These are phyloP conservation scores for Saccharum spontaneum DNA, from an alignment of 176 grass and related monocot genomes.

Conservation along the genomic window DNA sequence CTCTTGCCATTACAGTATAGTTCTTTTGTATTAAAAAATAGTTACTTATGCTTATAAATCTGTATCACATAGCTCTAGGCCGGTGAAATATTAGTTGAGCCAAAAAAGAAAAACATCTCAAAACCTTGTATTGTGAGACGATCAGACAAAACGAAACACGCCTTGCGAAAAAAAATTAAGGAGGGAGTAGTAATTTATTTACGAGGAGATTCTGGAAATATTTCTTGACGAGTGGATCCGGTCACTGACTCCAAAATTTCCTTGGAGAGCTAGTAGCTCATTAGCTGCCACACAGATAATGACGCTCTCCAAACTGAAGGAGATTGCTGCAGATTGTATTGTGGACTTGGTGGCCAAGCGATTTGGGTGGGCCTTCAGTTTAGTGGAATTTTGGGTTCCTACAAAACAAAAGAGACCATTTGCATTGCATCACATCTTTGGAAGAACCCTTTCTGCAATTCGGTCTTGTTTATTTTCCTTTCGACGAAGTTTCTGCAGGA, in stretches of 20 bases:
- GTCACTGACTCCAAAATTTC: background rate
- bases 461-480: background rate
- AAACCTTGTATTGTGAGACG: background rate
- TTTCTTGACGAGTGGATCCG: background rate
- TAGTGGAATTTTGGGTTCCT: background rate
- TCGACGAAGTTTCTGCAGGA: too few relatives aligned
- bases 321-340: background rate
- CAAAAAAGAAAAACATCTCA: background rate
- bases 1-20: too few relatives aligned
- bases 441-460: background rate
- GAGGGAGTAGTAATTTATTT: background rate
- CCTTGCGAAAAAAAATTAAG: background rate
- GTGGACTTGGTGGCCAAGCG: background rate
- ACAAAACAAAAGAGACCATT: background rate
- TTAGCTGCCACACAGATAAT: background rate
- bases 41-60: too few relatives aligned
- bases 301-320: background rate
- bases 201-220: background rate
- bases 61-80: too few relatives aligned
- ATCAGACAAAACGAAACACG: background rate
- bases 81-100: too few relatives aligned
- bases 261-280: background rate
- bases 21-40: too few relatives aligned
- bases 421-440: background rate
- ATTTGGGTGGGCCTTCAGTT: background rate